These are phyloP conservation scores for Trichothecium sympodiale DNA, from an alignment of 2,329 filamentous ascomycete genomes.

Conservation along the genomic window DNA sequence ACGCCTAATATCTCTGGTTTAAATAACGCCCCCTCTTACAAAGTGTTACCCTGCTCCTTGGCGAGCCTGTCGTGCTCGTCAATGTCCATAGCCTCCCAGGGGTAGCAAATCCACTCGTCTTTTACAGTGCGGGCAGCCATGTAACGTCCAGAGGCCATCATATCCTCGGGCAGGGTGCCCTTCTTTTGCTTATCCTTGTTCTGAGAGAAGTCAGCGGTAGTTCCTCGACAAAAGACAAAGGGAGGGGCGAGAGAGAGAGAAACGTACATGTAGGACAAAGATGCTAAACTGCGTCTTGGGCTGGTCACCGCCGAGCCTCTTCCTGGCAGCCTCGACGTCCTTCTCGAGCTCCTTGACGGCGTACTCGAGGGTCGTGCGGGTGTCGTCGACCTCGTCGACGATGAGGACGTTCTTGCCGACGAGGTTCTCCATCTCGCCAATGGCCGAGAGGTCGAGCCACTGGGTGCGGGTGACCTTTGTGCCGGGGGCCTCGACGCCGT, in stretches of 20 bases:
- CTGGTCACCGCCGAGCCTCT: slow-evolving; percentile 53
- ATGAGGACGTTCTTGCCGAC: slow-evolving; percentile 88
- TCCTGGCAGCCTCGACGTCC: slow-evolving; percentile 75
- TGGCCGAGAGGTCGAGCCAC: slow-evolving; percentile 84
- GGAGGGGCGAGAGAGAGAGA: slow-evolving; percentile 4
- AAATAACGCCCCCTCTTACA: neutral
- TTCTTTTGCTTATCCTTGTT: slow-evolving; percentile 99
- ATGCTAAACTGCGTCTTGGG: slow-evolving; percentile 79
- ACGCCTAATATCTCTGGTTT: too few relatives aligned
- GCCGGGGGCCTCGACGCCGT: slow-evolving; percentile 58
- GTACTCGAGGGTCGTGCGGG: slow-evolving; percentile 86
- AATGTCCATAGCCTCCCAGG: slow-evolving; percentile 93
- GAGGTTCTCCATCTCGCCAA: slow-evolving; percentile 75
- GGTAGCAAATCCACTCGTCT: slow-evolving; percentile 99
- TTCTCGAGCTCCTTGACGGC: slow-evolving; percentile 88
- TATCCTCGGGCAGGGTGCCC: slow-evolving; percentile 67
- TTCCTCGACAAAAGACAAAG: neutral
- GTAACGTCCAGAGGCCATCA: slow-evolving; percentile 63
- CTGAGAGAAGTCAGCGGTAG: slow-evolving; percentile 25
- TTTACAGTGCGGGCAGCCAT: slow-evolving; percentile 74
- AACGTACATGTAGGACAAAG: slow-evolving; percentile 82
- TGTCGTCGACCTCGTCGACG: slow-evolving; percentile 93
- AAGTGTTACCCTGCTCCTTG: slow-evolving; percentile 25
- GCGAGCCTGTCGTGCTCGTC: slow-evolving; percentile 78
- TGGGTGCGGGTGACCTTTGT: slow-evolving; percentile 96